Base-by-base conservation (phyloP, 2,329 filamentous ascomycete species). In the Hypoxylon sp. region DNA sequence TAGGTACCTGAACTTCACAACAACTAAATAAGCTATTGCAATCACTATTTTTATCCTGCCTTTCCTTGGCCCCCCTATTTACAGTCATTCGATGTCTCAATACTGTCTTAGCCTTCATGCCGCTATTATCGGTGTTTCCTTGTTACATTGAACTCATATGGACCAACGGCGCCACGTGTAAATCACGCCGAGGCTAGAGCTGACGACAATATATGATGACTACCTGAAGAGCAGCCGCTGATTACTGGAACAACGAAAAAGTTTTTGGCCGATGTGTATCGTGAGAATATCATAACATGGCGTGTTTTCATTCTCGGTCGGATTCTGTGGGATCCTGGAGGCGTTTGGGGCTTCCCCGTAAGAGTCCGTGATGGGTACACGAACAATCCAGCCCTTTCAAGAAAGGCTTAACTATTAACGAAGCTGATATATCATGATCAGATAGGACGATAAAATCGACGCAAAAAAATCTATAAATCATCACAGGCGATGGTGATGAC, bases 31-130 rank as follows among this genome's bases (percentile, higher is more conserved):
- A 50, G 32, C 45, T 21, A 10, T 45, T 32, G 32, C 19, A 21
- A 11, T 25, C 1, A 23, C 41, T 38, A n/a, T 38, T 21, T 57
- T 45, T 48, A 49, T 59, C 41, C 43, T 28, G 13, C 7, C 46
- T 25, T 46, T 23, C 9, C 21, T 25, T 9, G 43, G 51, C 51
- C 53, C 57, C 45, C 34, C 57, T 32, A 43, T 41, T 11, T 19
- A 60, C 46, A 66, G 71, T 52, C 65, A 69, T 63, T 63, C 64
- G 67, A 71, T 72, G 70, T 73, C 70, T 74, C 64, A 73, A 63
- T 57, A 34, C 55, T 75, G 70, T 75, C 74, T 75, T 67, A 72
- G 17, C 38, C 41, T 30, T 56, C 19, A 5, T 19, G 38, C 41
- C 43, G 51, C 55, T 49, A 46, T 48, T 43, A 55, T 63, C 19